phyloP scores from a whole-genome alignment of 2,329 filamentous ascomycete species.

The Drechslerella stenobrocha region DNA sequence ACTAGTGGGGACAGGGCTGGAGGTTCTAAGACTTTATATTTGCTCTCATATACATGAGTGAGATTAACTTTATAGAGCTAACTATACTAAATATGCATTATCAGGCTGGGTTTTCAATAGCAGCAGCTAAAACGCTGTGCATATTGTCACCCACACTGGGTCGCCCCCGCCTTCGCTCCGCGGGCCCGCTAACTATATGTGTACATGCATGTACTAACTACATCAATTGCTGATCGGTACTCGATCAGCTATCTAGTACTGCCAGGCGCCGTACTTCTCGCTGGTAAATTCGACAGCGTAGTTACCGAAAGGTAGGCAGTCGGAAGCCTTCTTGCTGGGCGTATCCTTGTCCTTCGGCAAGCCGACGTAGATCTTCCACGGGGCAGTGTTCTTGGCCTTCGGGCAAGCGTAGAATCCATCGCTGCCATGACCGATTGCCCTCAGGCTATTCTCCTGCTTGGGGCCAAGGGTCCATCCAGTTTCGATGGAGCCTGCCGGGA shows the following conservation, averaged over 20 bases:
- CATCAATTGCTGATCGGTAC: neutral
- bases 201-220: too few relatives aligned
- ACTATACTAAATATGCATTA: too few relatives aligned
- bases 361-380: slow-evolving; percentile 47
- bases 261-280: slow-evolving; percentile 42
- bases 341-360: slow-evolving; percentile 15
- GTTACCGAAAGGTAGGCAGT: slow-evolving; percentile 41
- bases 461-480: slow-evolving; percentile 59
- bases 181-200: too few relatives aligned
- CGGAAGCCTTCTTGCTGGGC: slow-evolving; percentile 29
- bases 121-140: too few relatives aligned
- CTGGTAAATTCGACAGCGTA: slow-evolving; percentile 25
- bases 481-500: slow-evolving; percentile 60
- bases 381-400: slow-evolving; percentile 13
- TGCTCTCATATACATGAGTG: too few relatives aligned
- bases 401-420: slow-evolving; percentile 44
- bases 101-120: too few relatives aligned
- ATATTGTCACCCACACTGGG: too few relatives aligned
- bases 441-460: slow-evolving; percentile 36
- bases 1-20: too few relatives aligned
- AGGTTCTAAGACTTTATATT: too few relatives aligned
- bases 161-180: too few relatives aligned
- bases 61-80: too few relatives aligned
- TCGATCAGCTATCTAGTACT: slow-evolving; percentile 29
- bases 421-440: slow-evolving; percentile 15